Evolutionary conservation across 2,329 filamentous ascomycete species (phyloP), one percentile per base, ranked within the genome.

Genomic region (Xylogone sp.): DNA sequence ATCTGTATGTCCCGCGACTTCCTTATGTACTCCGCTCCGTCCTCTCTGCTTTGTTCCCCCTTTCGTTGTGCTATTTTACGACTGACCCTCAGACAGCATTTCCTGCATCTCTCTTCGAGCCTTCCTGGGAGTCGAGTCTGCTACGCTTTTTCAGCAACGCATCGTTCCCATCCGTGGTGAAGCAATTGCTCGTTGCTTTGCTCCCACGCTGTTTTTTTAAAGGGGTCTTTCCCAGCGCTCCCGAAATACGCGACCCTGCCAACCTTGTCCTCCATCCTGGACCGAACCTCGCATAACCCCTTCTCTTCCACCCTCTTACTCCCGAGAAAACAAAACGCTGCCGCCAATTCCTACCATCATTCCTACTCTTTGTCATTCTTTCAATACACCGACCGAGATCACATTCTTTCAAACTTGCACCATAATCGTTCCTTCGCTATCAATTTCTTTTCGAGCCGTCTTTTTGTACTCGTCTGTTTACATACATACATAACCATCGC

Each of bases 61-160:
- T n/a, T 44, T 29, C 45, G 42, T 48, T 27, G 42, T 51, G 48
- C 43, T 48, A 46, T 49, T 42, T 22, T 47, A 49, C 48, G n/a
- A 42, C 20, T 18, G 42, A 50, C 39, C 50, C 22, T 50, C 43
- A 50, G 44, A 53, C 47, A 29, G 19, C 21, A 39, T 9, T 22
- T 19, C 52, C 55, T 39, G 54, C 56, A 55, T 48, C 52, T 58
- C 58, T 56, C 57, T 61, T 58, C 46, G 43, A 53, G 54, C 54
- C 55, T 57, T 57, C 31, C 51, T 29, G 51, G 46, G n/a, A 53
- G n/a, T 10, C 24, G 6, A 27, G 10, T 27, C 24, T 27, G 10
- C 24, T 27, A 27, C 24, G 24, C 34, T 13, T 39, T 13, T 39
- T 5, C 34, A 7, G 34, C 34, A 39, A 39, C 34, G 34, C 34